Evolutionary conservation across 2,329 filamentous ascomycete species (phyloP).

Genomic region (Triangularia verruculosa): DNA sequence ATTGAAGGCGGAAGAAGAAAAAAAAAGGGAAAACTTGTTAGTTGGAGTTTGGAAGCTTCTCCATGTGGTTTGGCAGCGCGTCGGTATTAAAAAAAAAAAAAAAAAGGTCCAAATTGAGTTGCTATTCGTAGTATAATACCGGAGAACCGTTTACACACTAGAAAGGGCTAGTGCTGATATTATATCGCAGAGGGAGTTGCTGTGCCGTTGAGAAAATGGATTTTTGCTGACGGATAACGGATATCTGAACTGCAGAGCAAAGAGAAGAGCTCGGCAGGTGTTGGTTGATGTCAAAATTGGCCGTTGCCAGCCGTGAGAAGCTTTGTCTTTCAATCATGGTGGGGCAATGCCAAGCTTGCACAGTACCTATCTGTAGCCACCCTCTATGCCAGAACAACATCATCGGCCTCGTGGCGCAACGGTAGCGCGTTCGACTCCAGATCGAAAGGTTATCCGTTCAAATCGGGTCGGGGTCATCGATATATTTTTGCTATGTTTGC

Average conservation of each 20-base stretch:
- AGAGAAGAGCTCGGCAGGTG: background rate
- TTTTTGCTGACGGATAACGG: background rate
- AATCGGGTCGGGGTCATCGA: conserved; percentile 10
- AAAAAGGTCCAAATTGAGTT: conserved; percentile 3
- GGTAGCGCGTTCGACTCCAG: conserved; percentile 17
- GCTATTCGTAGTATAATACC: too few relatives aligned
- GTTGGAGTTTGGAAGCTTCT: conserved; percentile 2
- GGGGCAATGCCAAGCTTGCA: background rate
- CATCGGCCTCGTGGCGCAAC: conserved; percentile 13
- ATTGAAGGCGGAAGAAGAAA: conserved; percentile 14
- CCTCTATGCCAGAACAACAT: background rate
- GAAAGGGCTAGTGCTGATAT: background rate
- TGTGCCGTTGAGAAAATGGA: background rate
- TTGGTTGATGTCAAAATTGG: conserved; percentile 18
- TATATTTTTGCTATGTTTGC: background rate
- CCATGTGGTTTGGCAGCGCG: conserved; percentile 11
- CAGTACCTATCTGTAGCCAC: background rate
- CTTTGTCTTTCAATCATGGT: background rate
- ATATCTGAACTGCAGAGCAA: background rate
- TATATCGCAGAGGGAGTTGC: background rate
- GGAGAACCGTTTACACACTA: background rate
- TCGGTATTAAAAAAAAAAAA: too few relatives aligned
- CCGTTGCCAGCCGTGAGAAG: conserved; percentile 21
- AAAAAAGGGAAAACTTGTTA: background rate
- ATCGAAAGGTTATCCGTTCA: conserved; percentile 14